phyloP scores from a whole-genome alignment of 306 rosid genomes.

The Argentina anserina region DNA sequence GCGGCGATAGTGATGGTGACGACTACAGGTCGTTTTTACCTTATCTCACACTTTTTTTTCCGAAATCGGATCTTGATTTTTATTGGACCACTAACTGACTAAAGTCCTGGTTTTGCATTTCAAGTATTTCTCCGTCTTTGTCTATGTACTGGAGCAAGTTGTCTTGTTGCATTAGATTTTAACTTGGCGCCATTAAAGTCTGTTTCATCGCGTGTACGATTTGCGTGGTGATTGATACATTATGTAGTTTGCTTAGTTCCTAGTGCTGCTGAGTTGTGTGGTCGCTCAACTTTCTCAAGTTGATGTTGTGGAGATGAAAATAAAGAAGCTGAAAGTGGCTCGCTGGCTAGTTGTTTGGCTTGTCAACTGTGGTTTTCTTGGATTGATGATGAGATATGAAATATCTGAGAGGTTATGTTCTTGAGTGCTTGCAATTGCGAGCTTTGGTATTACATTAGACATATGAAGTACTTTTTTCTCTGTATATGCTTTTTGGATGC shows the following conservation, averaged over 20 bases:
- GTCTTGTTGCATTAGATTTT: constrained; percentile 32
- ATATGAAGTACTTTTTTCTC: not conserved
- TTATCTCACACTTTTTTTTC: constrained; percentile 38
- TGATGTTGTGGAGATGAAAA: not conserved
- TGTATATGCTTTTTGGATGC: not conserved
- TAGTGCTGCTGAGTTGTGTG: constrained; percentile 23
- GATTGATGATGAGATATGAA: not conserved
- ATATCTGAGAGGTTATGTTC: not conserved
- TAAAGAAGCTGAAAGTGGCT: not conserved
- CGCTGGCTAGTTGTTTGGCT: not conserved
- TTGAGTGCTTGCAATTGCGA: not conserved
- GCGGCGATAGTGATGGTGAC: constrained; percentile 7
- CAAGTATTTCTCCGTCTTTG: constrained; percentile 28
- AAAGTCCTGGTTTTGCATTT: constrained; percentile 22
- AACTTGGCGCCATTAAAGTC: not conserved
- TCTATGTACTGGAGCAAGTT: constrained; percentile 18
- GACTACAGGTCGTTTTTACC: constrained; percentile 40
- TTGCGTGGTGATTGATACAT: constrained; percentile 7
- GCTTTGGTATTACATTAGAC: not conserved
- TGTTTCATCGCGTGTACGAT: not conserved
- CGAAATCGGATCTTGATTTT: constrained; percentile 31
- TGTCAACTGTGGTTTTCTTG: not conserved
- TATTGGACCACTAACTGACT: constrained; percentile 73
- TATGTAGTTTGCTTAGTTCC: constrained; percentile 21
- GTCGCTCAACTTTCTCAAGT: constrained; percentile 21